Conservation (phyloP, 2,329 filamentous ascomycete genomes). For the Bretziella fagacearum region DNA sequence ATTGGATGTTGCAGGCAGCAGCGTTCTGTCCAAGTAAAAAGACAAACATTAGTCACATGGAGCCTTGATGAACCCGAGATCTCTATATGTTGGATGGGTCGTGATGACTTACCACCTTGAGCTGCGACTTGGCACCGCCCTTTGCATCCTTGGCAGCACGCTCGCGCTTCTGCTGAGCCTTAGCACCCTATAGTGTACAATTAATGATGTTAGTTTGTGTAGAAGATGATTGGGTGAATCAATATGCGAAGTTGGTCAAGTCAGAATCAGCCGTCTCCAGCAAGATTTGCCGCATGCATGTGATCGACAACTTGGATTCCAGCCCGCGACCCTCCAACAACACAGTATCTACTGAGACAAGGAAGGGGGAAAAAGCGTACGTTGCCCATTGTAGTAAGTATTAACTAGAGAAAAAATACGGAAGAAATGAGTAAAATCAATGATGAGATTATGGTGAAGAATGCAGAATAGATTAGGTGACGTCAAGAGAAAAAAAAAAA, state of each 20-base stretch:
- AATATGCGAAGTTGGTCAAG: too few species aligned
- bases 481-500: constrained; percentile 1
- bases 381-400: constrained; percentile 15
- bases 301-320: too few species aligned
- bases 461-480: too few species aligned
- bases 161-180: constrained; percentile 55
- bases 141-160: constrained; percentile 48
- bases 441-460: too few species aligned
- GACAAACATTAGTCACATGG: not conserved
- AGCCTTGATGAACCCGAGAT: not conserved
- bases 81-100: not conserved
- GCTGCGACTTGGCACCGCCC: constrained; percentile 45
- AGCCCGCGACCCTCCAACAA: too few species aligned
- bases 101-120: constrained; percentile 42
- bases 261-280: too few species aligned
- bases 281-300: too few species aligned
- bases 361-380: constrained; percentile 12
- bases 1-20: constrained; percentile 60
- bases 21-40: constrained; percentile 39
- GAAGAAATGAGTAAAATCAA: not conserved
- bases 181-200: constrained; percentile 35
- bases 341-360: not conserved
- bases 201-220: too few species aligned
- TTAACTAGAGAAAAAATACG: not conserved
- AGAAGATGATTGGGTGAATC: not conserved